phyloP scores from a whole-genome alignment of 192 early-diverging fungal species.

The Hyaloraphidium curvatum region DNA sequence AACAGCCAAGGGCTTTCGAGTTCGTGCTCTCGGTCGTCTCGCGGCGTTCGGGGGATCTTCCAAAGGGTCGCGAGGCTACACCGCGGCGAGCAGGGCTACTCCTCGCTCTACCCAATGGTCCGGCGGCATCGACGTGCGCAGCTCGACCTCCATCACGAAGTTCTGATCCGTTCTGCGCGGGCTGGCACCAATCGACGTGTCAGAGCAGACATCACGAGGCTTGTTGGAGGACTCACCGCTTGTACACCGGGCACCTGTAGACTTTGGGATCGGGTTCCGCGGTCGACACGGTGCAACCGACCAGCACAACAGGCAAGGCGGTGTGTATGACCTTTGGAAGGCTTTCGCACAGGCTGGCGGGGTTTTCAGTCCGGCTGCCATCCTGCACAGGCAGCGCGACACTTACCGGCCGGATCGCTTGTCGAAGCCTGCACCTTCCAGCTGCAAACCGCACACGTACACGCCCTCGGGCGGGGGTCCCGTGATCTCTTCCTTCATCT shows the following conservation, averaged over 20 bases:
- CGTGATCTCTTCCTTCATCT: conserved; percentile 51
- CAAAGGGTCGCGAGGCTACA: no score
- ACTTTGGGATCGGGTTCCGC: conserved; percentile 38
- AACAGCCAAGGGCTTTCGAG: no score
- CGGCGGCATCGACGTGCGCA: neutral
- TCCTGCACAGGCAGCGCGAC: no score
- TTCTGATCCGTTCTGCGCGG: conserved; percentile 30
- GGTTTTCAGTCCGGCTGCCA: conserved; percentile 22
- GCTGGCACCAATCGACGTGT: no score
- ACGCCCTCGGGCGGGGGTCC: conserved; percentile 35
- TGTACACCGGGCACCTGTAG: conserved; percentile 41
- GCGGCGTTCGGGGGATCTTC: no score
- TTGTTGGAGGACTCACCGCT: conserved; percentile 7
- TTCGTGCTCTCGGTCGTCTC: no score
- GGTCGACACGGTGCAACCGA: conserved; percentile 31
- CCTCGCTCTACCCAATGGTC: neutral
- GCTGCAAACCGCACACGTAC: conserved; percentile 45
- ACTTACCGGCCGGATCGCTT: no score
- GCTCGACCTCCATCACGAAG: neutral
- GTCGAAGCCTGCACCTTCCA: conserved; percentile 48
- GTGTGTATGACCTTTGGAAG: conserved; percentile 42
- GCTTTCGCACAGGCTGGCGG: conserved; percentile 37
- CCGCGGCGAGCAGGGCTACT: neutral
- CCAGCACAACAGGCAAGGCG: conserved; percentile 36
- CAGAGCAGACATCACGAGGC: neutral